Evolutionary conservation across 768 basidiomycete genomes (phyloP).

Genomic region (Boletus rufocinnamomeus): DNA sequence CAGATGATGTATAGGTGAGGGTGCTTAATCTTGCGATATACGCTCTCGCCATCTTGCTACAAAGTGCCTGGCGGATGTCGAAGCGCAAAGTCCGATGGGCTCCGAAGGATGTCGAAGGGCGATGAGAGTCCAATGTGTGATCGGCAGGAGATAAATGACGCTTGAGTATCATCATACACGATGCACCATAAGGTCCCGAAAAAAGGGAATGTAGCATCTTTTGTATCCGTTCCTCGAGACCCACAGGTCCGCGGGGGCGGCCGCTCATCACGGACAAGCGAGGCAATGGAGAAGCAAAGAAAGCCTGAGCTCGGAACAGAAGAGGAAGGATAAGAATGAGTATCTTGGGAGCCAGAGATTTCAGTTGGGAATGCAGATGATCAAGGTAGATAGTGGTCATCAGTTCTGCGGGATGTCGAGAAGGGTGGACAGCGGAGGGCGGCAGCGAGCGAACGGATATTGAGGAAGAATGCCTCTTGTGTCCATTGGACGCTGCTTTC

Average conservation of each 20-base stretch:
- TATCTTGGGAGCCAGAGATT: constrained; percentile 55
- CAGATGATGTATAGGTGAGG: constrained; percentile 56
- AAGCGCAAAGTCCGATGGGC: constrained; percentile 63
- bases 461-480: constrained; percentile 65
- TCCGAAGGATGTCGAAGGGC: constrained; percentile 49
- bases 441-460: constrained; percentile 50
- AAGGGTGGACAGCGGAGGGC: constrained; percentile 31
- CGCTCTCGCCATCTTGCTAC: constrained; percentile 63
- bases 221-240: constrained; percentile 56
- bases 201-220: constrained; percentile 59
- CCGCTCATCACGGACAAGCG: constrained; percentile 57
- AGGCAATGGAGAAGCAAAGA: constrained; percentile 66
- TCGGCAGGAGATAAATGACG: constrained; percentile 50
- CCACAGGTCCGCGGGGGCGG: constrained; percentile 32
- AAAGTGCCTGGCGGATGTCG: constrained; percentile 62
- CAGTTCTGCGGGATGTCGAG: constrained; percentile 61
- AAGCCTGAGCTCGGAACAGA: constrained; percentile 70
- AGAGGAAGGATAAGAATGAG: constrained; percentile 63
- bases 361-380: constrained; percentile 62
- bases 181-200: constrained; percentile 63
- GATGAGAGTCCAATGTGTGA: constrained; percentile 26
- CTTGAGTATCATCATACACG: constrained; percentile 65
- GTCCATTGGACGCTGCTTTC: constrained; percentile 36
- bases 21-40: constrained; percentile 60
- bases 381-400: constrained; percentile 63